phyloP scores from a whole-genome alignment of 805 yeast species.

The Wickerhamiella brachini region DNA sequence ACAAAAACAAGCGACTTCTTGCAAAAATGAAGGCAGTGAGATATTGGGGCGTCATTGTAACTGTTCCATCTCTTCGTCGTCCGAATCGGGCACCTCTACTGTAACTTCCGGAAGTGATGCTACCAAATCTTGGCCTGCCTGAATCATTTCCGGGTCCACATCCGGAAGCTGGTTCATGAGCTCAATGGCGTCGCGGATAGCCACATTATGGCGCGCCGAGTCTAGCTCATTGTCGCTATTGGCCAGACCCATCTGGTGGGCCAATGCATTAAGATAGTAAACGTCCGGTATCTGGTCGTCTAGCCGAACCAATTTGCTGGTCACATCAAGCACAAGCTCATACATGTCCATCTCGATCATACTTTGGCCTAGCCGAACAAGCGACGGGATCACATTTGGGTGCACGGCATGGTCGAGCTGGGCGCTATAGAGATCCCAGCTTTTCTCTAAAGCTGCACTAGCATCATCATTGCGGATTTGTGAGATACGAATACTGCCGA shows the following conservation, averaged over 20 bases:
- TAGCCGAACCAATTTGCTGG: slow-evolving; percentile 52
- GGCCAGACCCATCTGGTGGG: slow-evolving; percentile 28
- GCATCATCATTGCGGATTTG: slow-evolving; percentile 73
- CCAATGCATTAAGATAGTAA: slow-evolving; percentile 71
- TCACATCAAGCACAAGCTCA: slow-evolving; percentile 54
- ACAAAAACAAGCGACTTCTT: too few relatives aligned
- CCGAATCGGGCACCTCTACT: slow-evolving; percentile 21
- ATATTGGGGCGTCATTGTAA: too few relatives aligned
- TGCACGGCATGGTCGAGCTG: slow-evolving; percentile 26
- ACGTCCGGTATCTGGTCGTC: slow-evolving; percentile 77
- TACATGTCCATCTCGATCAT: slow-evolving; percentile 64
- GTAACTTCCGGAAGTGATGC: slow-evolving; percentile 42
- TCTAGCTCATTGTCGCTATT: slow-evolving; percentile 3
- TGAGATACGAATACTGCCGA: slow-evolving; percentile 80
- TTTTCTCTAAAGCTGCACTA: slow-evolving; percentile 41
- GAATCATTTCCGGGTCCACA: slow-evolving; percentile 44
- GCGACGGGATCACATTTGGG: slow-evolving; percentile 44
- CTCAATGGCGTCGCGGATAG: slow-evolving; percentile 29
- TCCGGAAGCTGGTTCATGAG: slow-evolving; percentile 34
- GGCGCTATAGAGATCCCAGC: slow-evolving; percentile 60
- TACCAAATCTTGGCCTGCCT: slow-evolving; percentile 39
- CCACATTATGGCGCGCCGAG: slow-evolving; percentile 27
- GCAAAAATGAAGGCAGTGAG: too few relatives aligned
- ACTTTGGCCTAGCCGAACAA: slow-evolving; percentile 57
- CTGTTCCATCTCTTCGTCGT: slow-evolving; percentile 6